Conservation (phyloP, 2,329 filamentous ascomycete genomes). For the Phyllosticta ampelicida region DNA sequence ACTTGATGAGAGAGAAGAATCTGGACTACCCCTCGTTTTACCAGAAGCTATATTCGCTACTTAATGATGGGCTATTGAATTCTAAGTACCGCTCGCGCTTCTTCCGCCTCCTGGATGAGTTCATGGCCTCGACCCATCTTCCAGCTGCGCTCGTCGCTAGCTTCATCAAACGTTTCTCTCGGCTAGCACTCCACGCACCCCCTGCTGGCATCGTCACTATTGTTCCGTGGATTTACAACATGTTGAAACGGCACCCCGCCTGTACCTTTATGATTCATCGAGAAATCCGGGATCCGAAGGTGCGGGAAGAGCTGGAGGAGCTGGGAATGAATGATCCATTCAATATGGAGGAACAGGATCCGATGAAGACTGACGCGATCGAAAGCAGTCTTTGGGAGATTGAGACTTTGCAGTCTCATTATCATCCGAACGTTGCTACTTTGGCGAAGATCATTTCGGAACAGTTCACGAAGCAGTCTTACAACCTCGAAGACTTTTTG, state of each 20-base stretch:
- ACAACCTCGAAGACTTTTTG: slow-evolving; percentile 93
- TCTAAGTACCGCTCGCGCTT: slow-evolving; percentile 91
- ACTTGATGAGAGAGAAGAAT: slow-evolving; percentile 86
- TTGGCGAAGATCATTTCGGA: slow-evolving; percentile 89
- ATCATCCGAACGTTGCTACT: slow-evolving; percentile 92
- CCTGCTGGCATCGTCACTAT: slow-evolving; percentile 82
- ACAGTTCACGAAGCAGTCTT: slow-evolving; percentile 92
- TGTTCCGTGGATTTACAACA: slow-evolving; percentile 90
- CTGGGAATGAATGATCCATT: slow-evolving; percentile 66
- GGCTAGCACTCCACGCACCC: slow-evolving; percentile 76
- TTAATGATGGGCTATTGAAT: slow-evolving; percentile 78
- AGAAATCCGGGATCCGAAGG: slow-evolving; percentile 47
- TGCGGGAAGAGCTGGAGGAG: slow-evolving; percentile 49
- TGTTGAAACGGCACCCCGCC: slow-evolving; percentile 77
- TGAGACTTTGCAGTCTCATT: slow-evolving; percentile 81
- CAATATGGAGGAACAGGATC: slow-evolving; percentile 62
- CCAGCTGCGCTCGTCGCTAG: slow-evolving; percentile 84
- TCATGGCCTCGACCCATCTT: slow-evolving; percentile 83
- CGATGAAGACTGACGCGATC: slow-evolving; percentile 75
- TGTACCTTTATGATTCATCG: slow-evolving; percentile 97
- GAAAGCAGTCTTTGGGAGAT: slow-evolving; percentile 95
- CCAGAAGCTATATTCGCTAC: slow-evolving; percentile 80
- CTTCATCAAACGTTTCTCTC: slow-evolving; percentile 87
- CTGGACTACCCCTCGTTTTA: slow-evolving; percentile 95
- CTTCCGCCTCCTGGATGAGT: slow-evolving; percentile 83